Evolutionary conservation across 129 eudicot species (phyloP).

Genomic region (Chrysanthemum lavandulifolium): DNA sequence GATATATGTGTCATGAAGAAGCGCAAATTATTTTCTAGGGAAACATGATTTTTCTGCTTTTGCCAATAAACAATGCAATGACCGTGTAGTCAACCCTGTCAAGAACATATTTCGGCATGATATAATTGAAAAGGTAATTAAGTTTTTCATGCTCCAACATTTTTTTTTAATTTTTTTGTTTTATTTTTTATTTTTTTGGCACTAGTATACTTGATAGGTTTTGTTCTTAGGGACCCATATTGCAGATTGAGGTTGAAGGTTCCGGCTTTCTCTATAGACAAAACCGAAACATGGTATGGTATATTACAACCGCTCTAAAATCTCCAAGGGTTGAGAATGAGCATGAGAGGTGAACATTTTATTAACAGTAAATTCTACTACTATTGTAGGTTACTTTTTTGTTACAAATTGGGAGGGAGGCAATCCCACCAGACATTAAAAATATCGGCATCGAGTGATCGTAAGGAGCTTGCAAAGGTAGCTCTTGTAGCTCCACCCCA

Average conservation of each 20-base stretch:
- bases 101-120: constrained; percentile 66
- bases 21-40: constrained; percentile 74
- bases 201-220: neutral
- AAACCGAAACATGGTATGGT: constrained; percentile 80
- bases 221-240: constrained; percentile 57
- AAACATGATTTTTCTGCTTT: constrained; percentile 86
- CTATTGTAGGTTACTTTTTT: constrained; percentile 63
- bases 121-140: constrained; percentile 66
- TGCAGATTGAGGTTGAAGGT: constrained; percentile 90
- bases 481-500: constrained; percentile 74
- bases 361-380: neutral
- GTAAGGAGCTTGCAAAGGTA: constrained; percentile 75
- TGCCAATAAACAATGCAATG: constrained; percentile 70
- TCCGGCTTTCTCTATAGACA: constrained; percentile 86
- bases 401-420: constrained; percentile 91
- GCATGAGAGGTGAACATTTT: too few relatives aligned
- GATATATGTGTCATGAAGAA: constrained; percentile 61
- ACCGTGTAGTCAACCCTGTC: constrained; percentile 56
- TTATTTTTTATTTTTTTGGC: neutral
- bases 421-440: constrained; percentile 63
- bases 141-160: neutral
- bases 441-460: constrained; percentile 65
- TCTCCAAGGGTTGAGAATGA: too few relatives aligned
- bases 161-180: too few relatives aligned
- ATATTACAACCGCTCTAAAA: neutral